Conservation (phyloP, 352 stramenopile genomes). For the Blastocystis sp. region DNA sequence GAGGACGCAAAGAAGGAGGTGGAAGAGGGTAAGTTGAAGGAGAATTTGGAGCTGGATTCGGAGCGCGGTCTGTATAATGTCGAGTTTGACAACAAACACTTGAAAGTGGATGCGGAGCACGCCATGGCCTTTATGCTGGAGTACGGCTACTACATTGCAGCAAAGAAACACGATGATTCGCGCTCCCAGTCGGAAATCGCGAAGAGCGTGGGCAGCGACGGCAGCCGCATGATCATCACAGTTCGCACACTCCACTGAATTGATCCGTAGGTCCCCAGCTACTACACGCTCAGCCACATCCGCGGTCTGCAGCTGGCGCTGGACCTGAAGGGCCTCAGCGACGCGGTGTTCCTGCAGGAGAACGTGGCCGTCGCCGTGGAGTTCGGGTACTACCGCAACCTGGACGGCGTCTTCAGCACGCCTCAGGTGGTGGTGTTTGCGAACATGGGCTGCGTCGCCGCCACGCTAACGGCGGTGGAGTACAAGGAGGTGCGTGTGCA, state of each 20-base stretch:
- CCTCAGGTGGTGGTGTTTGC: conserved; percentile 5
- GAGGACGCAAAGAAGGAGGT: neutral
- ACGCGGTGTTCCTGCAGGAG: conserved; percentile 30
- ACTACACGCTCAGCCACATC: conserved; percentile 16
- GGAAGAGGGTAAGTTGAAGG: neutral
- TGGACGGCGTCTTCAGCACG: neutral
- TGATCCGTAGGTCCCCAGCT: conserved; percentile 22
- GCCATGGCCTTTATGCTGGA: conserved; percentile 3
- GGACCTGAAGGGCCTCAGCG: neutral
- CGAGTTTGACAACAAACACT: neutral
- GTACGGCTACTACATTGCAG: conserved; percentile 11
- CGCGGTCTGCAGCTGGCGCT: conserved; percentile 36
- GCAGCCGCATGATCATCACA: neutral
- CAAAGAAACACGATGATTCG: conserved; percentile 24
- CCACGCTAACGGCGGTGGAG: neutral
- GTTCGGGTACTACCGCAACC: conserved; percentile 27
- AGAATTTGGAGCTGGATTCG: neutral
- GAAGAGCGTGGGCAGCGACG: neutral
- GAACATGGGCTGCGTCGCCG: conserved; percentile 22
- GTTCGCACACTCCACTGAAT: neutral
- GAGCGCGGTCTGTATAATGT: conserved; percentile 19
- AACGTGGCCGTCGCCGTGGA: conserved; percentile 1
- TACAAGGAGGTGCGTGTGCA: conserved; percentile 13
- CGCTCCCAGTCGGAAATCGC: neutral
- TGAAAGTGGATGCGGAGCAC: conserved; percentile 16